A percentile compares a stretch with the other conserved stretches of the same genome.
Conservation (phyloP, 352 stramenopile genomes). For the Phytophthora parvispora region DNA sequence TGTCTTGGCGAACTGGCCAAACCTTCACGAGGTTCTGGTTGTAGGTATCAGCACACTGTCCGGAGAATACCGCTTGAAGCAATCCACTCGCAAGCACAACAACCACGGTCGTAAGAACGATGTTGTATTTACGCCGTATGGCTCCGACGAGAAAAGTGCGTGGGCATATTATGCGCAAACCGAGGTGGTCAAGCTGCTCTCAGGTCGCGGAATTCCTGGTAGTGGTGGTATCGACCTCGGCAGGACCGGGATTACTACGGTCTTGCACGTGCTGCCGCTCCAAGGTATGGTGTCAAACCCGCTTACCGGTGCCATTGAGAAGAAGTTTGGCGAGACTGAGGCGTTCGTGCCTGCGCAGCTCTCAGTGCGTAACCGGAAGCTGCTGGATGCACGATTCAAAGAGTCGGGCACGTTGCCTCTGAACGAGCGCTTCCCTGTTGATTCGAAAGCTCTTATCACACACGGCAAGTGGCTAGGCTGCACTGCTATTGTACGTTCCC, state of each 20-base stretch:
- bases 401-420: conserved; percentile 88
- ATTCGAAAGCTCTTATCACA: conserved; percentile 91
- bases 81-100: conserved; percentile 26
- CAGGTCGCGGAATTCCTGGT: conserved; percentile 80
- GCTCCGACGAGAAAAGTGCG: conserved; percentile 63
- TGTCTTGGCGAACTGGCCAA: conserved; percentile 98
- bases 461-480: conserved; percentile 93
- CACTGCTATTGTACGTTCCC: conserved; percentile 79
- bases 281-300: conserved; percentile 96
- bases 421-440: conserved; percentile 91
- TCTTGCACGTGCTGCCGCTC: conserved; percentile 90
- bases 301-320: conserved; percentile 93
- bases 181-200: conserved; percentile 79
- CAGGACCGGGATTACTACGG: conserved; percentile 67
- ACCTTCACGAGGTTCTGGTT: conserved; percentile 97
- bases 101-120: conserved; percentile 25
- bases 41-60: conserved; percentile 77
- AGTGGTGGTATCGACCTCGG: conserved; percentile 96
- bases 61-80: conserved; percentile 67
- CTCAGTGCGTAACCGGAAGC: conserved; percentile 90
- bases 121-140: conserved; percentile 57
- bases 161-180: conserved; percentile 77
- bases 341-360: conserved; percentile 98
- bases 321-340: conserved; percentile 97
- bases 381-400: conserved; percentile 96